A percentile compares a stretch with the other conserved stretches of the same genome.
These are phyloP conservation scores for Mycena pura DNA, from an alignment of 768 basidiomycete species.

Conservation along the genomic window DNA sequence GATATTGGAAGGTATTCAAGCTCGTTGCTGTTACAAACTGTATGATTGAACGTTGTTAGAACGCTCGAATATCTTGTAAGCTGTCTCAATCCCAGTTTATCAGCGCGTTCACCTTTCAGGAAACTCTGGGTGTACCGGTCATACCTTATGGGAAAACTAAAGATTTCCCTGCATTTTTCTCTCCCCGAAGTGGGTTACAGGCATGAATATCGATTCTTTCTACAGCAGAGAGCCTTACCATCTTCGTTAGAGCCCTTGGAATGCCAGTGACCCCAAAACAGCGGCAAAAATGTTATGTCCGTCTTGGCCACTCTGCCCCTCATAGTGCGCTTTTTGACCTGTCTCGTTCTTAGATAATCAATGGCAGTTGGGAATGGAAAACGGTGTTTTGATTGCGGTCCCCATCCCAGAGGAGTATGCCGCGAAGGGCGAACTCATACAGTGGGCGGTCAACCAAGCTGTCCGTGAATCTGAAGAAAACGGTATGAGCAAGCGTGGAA, in stretches of 20 bases:
- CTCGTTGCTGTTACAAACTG: neutral
- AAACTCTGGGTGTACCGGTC: conserved; percentile 95
- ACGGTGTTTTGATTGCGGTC: conserved; percentile 83
- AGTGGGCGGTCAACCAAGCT: conserved; percentile 83
- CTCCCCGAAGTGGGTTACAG: conserved; percentile 81
- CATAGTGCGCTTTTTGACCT: neutral
- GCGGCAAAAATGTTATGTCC: conserved; percentile 82
- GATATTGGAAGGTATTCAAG: conserved; percentile 78
- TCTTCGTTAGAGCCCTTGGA: conserved; percentile 76
- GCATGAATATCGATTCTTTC: conserved; percentile 41
- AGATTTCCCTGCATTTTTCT: conserved; percentile 96
- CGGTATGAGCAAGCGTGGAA: conserved; percentile 81
- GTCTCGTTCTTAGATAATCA: conserved; percentile 62
- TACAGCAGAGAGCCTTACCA: neutral
- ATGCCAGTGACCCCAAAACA: conserved; percentile 59
- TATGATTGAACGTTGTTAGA: conserved; percentile 41
- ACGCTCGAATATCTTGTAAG: conserved; percentile 81
- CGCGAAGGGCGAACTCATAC: conserved; percentile 68
- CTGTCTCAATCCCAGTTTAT: neutral
- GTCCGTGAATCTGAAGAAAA: conserved; percentile 82
- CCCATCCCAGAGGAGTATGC: conserved; percentile 88
- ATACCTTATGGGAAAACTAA: conserved; percentile 74
- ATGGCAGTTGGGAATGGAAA: conserved; percentile 70
- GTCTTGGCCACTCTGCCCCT: conserved; percentile 29
- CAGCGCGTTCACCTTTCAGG: conserved; percentile 51